Percentiles rank a stretch among this genome's conserved stretches.
phyloP scores from a whole-genome alignment of 805 yeast genomes.

The Kluyveromyces nonfermentans region DNA sequence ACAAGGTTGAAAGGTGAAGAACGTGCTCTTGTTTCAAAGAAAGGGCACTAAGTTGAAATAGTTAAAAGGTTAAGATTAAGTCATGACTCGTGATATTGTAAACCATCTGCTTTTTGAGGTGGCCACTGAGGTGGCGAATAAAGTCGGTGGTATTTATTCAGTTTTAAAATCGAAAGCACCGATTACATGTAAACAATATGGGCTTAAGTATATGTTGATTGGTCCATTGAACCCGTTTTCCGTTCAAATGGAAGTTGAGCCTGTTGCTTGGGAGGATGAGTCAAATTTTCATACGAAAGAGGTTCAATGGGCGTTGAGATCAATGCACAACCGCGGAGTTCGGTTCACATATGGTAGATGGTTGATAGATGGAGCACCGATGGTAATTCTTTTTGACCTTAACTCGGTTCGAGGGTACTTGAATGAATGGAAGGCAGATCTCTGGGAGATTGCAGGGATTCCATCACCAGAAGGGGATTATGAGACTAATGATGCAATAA shows the following conservation, averaged over 20 bases:
- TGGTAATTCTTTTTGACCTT: constrained; percentile 81
- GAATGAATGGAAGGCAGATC: constrained; percentile 89
- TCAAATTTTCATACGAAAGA: constrained; percentile 25
- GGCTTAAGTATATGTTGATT: constrained; percentile 72
- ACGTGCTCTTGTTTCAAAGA: neutral
- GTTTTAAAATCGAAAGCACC: constrained; percentile 96
- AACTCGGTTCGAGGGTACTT: constrained; percentile 60
- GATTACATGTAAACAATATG: constrained; percentile 87
- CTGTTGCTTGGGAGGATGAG: constrained; percentile 48
- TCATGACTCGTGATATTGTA: constrained; percentile 74
- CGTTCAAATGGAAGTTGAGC: constrained; percentile 78
- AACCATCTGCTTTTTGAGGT: constrained; percentile 85
- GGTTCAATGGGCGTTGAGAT: constrained; percentile 54
- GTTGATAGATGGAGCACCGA: constrained; percentile 96
- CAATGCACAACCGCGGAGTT: constrained; percentile 79
- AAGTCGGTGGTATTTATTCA: constrained; percentile 96
- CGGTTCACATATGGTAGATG: constrained; percentile 84
- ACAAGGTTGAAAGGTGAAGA: neutral
- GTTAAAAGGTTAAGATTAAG: neutral
- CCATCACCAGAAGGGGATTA: constrained; percentile 86
- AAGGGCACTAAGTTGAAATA: neutral
- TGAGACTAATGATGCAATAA: constrained; percentile 87
- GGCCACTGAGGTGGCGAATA: constrained; percentile 95
- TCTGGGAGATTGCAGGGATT: constrained; percentile 86
- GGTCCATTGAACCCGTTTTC: constrained; percentile 76